Percentiles rank a stretch among this genome's conserved stretches.
Conservation (phyloP, 352 stramenopile genomes). For the Peronospora farinosa region DNA sequence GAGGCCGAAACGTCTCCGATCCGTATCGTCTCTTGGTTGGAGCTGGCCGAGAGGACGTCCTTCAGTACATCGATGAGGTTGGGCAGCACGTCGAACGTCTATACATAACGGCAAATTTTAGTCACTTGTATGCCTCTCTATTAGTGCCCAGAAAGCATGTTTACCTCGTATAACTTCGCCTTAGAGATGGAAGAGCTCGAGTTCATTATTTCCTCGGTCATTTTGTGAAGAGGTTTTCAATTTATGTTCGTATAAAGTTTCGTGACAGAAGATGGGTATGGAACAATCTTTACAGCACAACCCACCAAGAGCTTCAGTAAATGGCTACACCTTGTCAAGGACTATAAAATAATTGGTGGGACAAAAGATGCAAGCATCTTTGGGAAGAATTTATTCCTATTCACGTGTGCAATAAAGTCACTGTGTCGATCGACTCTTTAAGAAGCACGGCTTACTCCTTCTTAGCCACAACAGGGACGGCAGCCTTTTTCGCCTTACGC, state of each 20-base stretch:
- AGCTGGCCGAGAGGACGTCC: conserved; percentile 69
- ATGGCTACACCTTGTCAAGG: too few relatives aligned
- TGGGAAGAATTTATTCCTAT: conserved; percentile 26
- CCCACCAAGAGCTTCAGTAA: neutral
- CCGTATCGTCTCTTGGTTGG: conserved; percentile 66
- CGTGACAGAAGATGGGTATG: conserved; percentile 9
- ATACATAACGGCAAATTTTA: neutral
- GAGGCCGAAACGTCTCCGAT: conserved; percentile 78
- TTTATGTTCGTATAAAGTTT: neutral
- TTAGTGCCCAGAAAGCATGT: neutral
- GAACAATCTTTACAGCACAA: neutral
- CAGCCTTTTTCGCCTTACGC: conserved; percentile 61
- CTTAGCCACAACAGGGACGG: conserved; percentile 28
- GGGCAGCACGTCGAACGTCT: conserved; percentile 78
- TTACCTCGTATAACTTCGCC: conserved; percentile 61
- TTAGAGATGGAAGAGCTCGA: conserved; percentile 48
- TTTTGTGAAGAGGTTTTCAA: too few relatives aligned
- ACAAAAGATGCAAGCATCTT: conserved; percentile 46
- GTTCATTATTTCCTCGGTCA: conserved; percentile 26
- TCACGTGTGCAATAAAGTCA: conserved; percentile 5
- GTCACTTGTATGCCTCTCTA: neutral
- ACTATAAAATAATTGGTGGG: conserved; percentile 20
- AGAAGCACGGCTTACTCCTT: conserved; percentile 58
- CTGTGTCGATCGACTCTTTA: conserved; percentile 5
- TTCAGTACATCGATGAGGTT: conserved; percentile 83